Conservation (phyloP, 345 rosid species). For the Ailanthus altissimus region DNA sequence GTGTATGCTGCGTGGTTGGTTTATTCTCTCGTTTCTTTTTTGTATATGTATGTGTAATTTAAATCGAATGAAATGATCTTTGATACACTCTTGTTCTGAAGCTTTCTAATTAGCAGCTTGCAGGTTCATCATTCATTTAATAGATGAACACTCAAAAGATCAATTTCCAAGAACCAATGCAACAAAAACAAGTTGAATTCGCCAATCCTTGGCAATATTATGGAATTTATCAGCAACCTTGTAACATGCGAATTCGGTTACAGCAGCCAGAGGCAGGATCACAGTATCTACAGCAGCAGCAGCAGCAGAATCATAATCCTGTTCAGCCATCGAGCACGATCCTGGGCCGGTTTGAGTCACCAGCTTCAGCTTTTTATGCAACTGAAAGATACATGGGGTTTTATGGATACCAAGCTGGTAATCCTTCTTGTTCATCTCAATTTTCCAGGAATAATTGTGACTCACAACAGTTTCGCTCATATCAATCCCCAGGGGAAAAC, state of each 20-base stretch:
- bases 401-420: conserved; percentile 26
- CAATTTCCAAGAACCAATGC: conserved; percentile 35
- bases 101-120: background rate
- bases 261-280: conserved; percentile 1
- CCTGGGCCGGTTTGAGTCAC: conserved; percentile 46
- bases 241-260: conserved; percentile 24
- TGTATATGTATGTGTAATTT: no score
- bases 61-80: no score
- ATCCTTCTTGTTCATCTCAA: conserved; percentile 22
- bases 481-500: conserved; percentile 20
- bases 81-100: no score
- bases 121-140: background rate
- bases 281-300: conserved; percentile 28
- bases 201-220: conserved; percentile 11
- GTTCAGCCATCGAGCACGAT: conserved; percentile 39
- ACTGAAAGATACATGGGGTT: conserved; percentile 57
- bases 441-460: conserved; percentile 26
- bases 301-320: conserved; percentile 25
- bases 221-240: conserved; percentile 20
- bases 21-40: background rate
- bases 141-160: conserved; percentile 47
- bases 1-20: conserved; percentile 24
- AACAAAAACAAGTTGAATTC: conserved; percentile 28
- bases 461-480: conserved; percentile 30
- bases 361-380: conserved; percentile 55